Evolutionary conservation across 371 early-diverging fungal genomes (phyloP).

Genomic region (Actinomortierella wolfii): DNA sequence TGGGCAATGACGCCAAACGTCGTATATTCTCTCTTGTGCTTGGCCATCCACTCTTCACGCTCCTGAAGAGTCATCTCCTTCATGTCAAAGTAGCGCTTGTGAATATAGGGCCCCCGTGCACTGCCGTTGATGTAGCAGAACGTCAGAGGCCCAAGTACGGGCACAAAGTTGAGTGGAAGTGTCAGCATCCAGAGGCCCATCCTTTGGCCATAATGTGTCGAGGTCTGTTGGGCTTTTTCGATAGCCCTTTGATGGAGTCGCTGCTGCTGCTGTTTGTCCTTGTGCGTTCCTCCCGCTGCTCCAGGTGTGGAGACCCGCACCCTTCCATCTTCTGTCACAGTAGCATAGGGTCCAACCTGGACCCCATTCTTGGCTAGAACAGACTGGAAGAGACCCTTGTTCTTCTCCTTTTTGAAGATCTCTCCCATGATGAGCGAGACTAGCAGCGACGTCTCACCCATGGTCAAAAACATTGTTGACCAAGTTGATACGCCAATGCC

Average conservation of each 20-base stretch:
- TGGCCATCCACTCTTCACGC: conserved; percentile 40
- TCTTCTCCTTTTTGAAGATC: conserved; percentile 44
- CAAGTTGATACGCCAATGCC: conserved; percentile 40
- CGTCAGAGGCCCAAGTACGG: conserved; percentile 31
- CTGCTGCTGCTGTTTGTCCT: background rate
- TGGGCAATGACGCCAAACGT: conserved; percentile 44
- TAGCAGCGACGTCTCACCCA: conserved; percentile 41
- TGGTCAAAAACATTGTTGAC: conserved; percentile 45
- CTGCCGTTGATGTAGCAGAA: conserved; percentile 44
- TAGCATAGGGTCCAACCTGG: conserved; percentile 31
- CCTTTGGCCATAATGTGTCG: conserved; percentile 33
- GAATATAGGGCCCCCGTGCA: conserved; percentile 34
- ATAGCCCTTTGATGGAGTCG: conserved; percentile 9
- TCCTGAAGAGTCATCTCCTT: conserved; percentile 43
- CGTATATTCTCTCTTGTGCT: conserved; percentile 36
- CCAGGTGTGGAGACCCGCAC: conserved; percentile 31
- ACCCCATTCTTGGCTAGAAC: conserved; percentile 30
- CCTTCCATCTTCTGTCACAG: conserved; percentile 22
- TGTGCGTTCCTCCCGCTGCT: background rate
- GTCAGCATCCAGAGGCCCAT: conserved; percentile 43
- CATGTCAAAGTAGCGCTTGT: conserved; percentile 46
- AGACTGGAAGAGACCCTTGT: conserved; percentile 40
- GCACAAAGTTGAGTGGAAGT: conserved; percentile 40
- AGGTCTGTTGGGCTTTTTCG: conserved; percentile 16
- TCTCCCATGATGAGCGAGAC: conserved; percentile 45